These are phyloP conservation scores for Termitomyces sp. DNA, from an alignment of 768 basidiomycete genomes.

Conservation along the genomic window DNA sequence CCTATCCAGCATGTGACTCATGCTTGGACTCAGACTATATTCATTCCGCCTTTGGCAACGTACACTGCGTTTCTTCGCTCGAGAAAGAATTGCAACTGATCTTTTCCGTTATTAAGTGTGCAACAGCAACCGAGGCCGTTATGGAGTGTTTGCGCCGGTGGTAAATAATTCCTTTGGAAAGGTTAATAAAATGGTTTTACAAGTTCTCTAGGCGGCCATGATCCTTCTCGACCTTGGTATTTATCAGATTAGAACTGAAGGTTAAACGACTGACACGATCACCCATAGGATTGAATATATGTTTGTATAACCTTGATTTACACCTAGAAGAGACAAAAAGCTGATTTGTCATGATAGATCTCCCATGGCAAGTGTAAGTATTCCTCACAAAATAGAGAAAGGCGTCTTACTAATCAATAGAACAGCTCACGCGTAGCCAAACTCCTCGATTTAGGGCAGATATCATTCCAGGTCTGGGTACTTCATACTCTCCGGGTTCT, in stretches of 20 bases:
- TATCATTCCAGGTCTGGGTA: background rate
- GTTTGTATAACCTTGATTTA: background rate
- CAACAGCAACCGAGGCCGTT: background rate
- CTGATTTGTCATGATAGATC: background rate
- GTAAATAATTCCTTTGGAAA: background rate
- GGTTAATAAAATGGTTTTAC: no score
- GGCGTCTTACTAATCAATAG: background rate
- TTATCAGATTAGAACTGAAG: background rate
- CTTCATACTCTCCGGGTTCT: background rate
- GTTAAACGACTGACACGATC: background rate
- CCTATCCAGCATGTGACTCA: no score
- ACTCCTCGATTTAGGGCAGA: background rate
- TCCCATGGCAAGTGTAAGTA: background rate
- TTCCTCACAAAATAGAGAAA: background rate
- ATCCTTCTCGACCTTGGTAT: background rate
- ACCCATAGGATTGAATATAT: background rate
- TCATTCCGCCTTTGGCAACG: background rate
- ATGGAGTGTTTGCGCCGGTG: background rate
- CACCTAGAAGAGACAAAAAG: background rate
- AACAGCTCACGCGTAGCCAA: background rate
- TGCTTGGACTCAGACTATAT: no score
- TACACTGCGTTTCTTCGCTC: background rate
- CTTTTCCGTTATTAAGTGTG: background rate
- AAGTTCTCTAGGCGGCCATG: background rate
- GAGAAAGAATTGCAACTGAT: background rate